Evolutionary conservation across 192 early-diverging fungal species (phyloP).

Genomic region (Coemansia furcata): DNA sequence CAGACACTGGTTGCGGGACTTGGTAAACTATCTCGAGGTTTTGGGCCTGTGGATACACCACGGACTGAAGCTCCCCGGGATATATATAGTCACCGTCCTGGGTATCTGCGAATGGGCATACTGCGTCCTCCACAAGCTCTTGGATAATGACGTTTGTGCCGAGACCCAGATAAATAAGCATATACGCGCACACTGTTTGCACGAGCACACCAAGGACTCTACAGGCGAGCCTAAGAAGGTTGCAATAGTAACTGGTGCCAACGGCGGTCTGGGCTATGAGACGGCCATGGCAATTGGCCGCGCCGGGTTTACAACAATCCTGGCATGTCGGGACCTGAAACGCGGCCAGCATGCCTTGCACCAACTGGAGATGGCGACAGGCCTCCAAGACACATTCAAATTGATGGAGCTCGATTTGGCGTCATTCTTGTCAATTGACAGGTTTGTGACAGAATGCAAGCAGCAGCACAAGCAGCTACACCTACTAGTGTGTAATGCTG

Average conservation of each 20-base stretch:
- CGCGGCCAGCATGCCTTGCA: constrained; percentile 20
- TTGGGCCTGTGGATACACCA: constrained; percentile 15
- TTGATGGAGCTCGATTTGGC: constrained; percentile 56
- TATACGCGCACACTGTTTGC: constrained; percentile 22
- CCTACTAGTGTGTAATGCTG: constrained; percentile 58
- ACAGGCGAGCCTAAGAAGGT: not conserved
- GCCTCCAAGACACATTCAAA: constrained; percentile 25
- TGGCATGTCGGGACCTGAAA: constrained; percentile 46
- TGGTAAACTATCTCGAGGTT: constrained; percentile 14
- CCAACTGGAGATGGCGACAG: constrained; percentile 11
- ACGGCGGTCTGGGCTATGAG: constrained; percentile 60
- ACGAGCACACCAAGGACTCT: not conserved
- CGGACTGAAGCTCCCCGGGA: constrained; percentile 22
- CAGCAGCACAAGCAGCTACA: constrained; percentile 14
- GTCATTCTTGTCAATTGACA: constrained; percentile 50
- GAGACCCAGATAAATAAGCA: constrained; percentile 31
- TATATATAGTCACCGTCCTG: constrained; percentile 15
- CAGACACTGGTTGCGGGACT: constrained; percentile 24
- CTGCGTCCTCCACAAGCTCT: constrained; percentile 28
- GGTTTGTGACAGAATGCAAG: constrained; percentile 38
- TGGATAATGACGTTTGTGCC: constrained; percentile 15
- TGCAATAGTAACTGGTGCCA: constrained; percentile 57
- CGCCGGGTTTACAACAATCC: constrained; percentile 53
- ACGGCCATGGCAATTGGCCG: constrained; percentile 58
- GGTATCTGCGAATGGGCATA: constrained; percentile 32